Evolutionary conservation across 331 rosid species (phyloP), one percentile per base, ranked within the genome.

Genomic region (Pyrus hybrid): DNA sequence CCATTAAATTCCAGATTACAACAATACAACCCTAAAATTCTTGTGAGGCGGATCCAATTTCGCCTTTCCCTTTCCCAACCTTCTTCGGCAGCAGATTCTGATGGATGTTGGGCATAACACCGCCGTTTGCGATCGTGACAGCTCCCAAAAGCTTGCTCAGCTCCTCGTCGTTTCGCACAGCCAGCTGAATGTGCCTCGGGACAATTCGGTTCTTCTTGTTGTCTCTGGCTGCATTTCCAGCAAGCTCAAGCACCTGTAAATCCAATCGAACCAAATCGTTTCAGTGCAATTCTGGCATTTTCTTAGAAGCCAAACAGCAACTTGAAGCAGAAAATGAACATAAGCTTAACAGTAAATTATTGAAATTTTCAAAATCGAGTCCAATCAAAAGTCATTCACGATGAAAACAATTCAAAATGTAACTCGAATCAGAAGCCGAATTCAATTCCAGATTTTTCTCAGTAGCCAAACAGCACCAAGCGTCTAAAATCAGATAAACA

Each of bases 151-250:
- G 93, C 83, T 82, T 88, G 83, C 88, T 88, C 78, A 88, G 49
- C 69, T 88, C 93, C 67, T 88, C 93, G 1, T 88, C 93, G 17
- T 88, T 88, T 2, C 93, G 78, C 29, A 88, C 88, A 7, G 89
- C 92, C 53, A 88, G 84, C 68, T 88, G 92, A 8, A 88, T 88
- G 21, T 88, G 92, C 75, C 92, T 79, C 3, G 92, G 92, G 5
- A 80, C 72, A 10, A 88, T 85, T 21, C 90, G 80, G 33, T 47
- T 88, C 90, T 82, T 88, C 84, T 86, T 86, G 82, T 83, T 86
- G 67, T 86, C 90, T 16, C 90, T 78, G 4, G 90, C 86, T 0
- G 87, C 87, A 53, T 86, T 86, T 1, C 87, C 90, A n/a, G 87
- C 90, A 22, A 86, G 83, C 73, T 83, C 90, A 68, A 88, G 75